phyloP scores from a whole-genome alignment of 139 green algal genomes.

The Zygnema cylindricum region DNA sequence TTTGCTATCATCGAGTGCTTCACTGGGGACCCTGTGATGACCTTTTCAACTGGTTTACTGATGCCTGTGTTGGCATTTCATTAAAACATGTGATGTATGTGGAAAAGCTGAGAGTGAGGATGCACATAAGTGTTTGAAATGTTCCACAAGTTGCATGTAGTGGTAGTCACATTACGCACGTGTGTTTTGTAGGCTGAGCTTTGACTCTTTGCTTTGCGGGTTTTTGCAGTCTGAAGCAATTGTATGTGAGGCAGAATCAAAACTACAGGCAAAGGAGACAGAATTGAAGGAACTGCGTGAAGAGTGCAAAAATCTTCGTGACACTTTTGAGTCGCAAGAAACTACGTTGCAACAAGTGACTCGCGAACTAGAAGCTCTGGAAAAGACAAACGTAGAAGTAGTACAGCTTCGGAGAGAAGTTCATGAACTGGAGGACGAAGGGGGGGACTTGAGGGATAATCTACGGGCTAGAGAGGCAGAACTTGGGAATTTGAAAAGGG shows the following conservation, averaged over 20 bases:
- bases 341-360: background rate
- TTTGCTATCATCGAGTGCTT: too few relatives aligned
- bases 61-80: too few relatives aligned
- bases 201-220: too few relatives aligned
- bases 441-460: background rate
- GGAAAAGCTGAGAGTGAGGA: too few relatives aligned
- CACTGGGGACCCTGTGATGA: too few relatives aligned
- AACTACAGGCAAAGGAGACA: background rate
- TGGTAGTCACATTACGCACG: too few relatives aligned
- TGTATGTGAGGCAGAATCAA: background rate
- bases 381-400: background rate
- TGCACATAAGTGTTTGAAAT: too few relatives aligned
- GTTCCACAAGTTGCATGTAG: too few relatives aligned
- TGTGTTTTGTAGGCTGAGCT: too few relatives aligned
- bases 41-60: too few relatives aligned
- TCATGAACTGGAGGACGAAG: background rate
- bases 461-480: background rate
- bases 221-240: background rate
- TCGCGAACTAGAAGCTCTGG: background rate
- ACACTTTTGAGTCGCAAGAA: background rate
- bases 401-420: background rate
- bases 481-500: background rate
- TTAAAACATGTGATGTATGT: too few relatives aligned
- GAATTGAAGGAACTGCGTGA: background rate
- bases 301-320: background rate